Evolutionary conservation across 1,139 yeast genomes (phyloP), one percentile per base, ranked within the genome.

Genomic region (Eremothecium sinecaudum): DNA sequence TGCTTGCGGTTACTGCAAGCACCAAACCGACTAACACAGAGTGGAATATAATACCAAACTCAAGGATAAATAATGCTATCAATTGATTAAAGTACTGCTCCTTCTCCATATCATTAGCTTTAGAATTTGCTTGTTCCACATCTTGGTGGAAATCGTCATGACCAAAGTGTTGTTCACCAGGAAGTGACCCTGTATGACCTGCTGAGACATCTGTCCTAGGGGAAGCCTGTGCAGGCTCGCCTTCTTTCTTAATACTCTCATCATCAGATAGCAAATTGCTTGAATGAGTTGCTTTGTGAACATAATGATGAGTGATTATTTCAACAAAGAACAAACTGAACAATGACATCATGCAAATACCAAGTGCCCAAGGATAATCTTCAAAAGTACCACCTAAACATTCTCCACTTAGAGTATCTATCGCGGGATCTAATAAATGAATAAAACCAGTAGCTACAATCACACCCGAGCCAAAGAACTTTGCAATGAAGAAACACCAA

Each of bases 381-480:
- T n/a, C 61, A 62, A 76, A 72, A 2, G 66, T 65, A 19, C 69
- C 72, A 19, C 76, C 74, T 23, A 78, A 64, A 57, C 83, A 76
- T 5, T 61, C 63, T 34, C 63, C 48, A 1, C 69, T 58, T 36
- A 77, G 62, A 2, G 66, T 62, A 23, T 74, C 79, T 40, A 68
- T 63, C 3, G 94, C 94, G 0, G 94, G 94, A 46, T 78, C 76
- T 47, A 86, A 64, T 41, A 86, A 64, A 59, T 86, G 96, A 37
- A 86, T 77, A 48, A 83, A 79, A 0, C 94, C 86, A 1, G 95
- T 86, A 1, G 95, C 90, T 7, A 84, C 67, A 51, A 86, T 86
- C 33, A 86, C 95, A 33, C 96, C 96, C 1, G 94, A 79, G 41
- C 96, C 96, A 55, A 86, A 84, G 62, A 72, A 82, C 51, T 81